Evolutionary conservation across 768 basidiomycete species (phyloP), one percentile per base, ranked within the genome.

Genomic region (Lactifluus pinguis): DNA sequence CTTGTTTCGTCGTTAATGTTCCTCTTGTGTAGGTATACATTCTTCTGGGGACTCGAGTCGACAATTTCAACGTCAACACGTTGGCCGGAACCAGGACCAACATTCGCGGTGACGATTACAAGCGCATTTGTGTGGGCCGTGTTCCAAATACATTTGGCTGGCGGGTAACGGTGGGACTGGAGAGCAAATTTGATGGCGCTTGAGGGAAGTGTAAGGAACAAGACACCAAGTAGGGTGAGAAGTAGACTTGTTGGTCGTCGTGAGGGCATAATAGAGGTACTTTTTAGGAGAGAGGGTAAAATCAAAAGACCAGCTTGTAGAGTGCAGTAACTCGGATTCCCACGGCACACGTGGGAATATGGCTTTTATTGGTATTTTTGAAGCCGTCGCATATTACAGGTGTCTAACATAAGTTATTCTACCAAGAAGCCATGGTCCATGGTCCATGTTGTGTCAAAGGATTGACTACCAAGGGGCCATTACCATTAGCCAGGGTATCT

Each of bases 31-130:
- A 98, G 77, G 72, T 98, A 98, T 10, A 94, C 84, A 72, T 98
- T 98, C 67, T 84, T 83, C 68, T 86, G 81, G 25, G 85, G 78
- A 48, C 85, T 86, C 19, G 92, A 91, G 73, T 98, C 95, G 53
- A 97, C 76, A 64, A 99, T 93, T 70, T 98, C 93, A 65, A 99
- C 80, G 77, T 99, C 97, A 39, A 95, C 79, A 21, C 93, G 83
- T 74, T 95, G 94, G 67, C 81, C 78, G 0, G 74, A 73, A 0
- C 87, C 89, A 0, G 86, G 80, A 0, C 86, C 85, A 34, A 95
- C 87, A 70, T 97, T 95, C 48, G 95, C 94, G 0, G 95, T 98
- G 66, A 97, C 93, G 68, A 99, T 92, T 70, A 98, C 92, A 39
- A 98, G 86, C 6, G 91, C 82, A 68, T 92, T 85, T 6, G 80